Percentiles rank a stretch among this genome's conserved stretches.
Conservation (phyloP, 2,329 filamentous ascomycete genomes). For the Aphanocladium album region DNA sequence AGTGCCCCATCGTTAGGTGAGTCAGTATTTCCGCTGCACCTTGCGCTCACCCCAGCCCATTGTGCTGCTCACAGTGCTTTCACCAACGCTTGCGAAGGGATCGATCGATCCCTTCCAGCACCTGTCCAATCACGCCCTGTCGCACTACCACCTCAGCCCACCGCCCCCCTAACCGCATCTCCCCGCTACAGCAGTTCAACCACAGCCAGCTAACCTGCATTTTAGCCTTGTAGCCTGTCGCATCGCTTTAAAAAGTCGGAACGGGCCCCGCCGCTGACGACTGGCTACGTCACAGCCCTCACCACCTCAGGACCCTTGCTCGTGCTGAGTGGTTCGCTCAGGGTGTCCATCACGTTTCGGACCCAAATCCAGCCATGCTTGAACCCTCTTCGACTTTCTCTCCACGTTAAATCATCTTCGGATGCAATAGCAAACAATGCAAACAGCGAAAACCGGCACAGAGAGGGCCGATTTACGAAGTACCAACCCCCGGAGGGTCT, state of each 20-base stretch:
- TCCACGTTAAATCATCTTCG: background rate
- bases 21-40: background rate
- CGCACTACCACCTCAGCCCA: background rate
- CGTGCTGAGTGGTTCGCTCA: background rate
- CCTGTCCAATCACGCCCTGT: background rate
- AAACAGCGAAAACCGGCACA: background rate
- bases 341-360: background rate
- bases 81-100: background rate
- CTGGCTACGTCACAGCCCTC: background rate
- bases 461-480: background rate
- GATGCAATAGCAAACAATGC: slow-evolving; percentile 5
- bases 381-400: background rate
- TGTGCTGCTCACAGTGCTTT: background rate
- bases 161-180: background rate
- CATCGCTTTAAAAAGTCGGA: background rate
- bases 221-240: background rate
- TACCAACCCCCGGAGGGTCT: slow-evolving; percentile 34
- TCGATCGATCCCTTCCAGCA: slow-evolving; percentile 3
- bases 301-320: background rate
- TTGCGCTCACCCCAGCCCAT: background rate
- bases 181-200: background rate
- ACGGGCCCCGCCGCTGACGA: slow-evolving; percentile 6
- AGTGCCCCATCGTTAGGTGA: background rate
- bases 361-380: slow-evolving; percentile 5
- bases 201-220: background rate